Evolutionary conservation across 345 rosid species (phyloP).

Genomic region (Rhodamnia rubescens): DNA sequence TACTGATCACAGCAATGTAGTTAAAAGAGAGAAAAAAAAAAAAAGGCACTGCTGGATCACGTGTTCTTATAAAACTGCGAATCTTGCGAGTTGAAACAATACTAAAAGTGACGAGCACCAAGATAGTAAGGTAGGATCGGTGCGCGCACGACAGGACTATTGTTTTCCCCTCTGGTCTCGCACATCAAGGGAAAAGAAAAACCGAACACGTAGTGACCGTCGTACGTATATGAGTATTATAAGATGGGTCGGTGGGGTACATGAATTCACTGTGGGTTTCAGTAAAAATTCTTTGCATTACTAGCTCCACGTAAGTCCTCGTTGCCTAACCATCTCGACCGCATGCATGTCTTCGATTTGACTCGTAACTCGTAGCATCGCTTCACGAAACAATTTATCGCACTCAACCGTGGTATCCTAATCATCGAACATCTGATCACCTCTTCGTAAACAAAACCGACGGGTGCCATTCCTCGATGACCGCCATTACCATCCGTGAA

Average conservation of each 20-base stretch:
- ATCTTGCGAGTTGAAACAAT: not conserved
- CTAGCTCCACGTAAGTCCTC: too few relatives aligned
- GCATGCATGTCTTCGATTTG: not conserved
- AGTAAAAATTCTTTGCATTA: not conserved
- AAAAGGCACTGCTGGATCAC: not conserved
- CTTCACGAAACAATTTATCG: not conserved
- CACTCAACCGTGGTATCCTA: not conserved
- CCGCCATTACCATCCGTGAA: not conserved
- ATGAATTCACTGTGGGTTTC: not conserved
- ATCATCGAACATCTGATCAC: not conserved
- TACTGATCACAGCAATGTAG: not conserved
- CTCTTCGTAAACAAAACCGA: not conserved
- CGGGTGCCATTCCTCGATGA: not conserved
- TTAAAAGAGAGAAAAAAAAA: not conserved
- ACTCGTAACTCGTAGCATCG: not conserved
- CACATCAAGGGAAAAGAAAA: not conserved
- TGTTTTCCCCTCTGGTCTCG: not conserved
- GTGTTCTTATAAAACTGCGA: not conserved
- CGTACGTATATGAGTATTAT: not conserved
- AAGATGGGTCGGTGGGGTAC: not conserved
- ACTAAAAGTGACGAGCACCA: not conserved
- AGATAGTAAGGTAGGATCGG: not conserved
- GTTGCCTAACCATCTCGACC: not conserved
- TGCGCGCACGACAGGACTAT: not conserved
- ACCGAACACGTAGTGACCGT: not conserved